Percentiles rank a stretch among this genome's conserved stretches.
Conservation (phyloP, 2,329 filamentous ascomycete genomes). For the Xenosphaeropsis pyriputrescens region DNA sequence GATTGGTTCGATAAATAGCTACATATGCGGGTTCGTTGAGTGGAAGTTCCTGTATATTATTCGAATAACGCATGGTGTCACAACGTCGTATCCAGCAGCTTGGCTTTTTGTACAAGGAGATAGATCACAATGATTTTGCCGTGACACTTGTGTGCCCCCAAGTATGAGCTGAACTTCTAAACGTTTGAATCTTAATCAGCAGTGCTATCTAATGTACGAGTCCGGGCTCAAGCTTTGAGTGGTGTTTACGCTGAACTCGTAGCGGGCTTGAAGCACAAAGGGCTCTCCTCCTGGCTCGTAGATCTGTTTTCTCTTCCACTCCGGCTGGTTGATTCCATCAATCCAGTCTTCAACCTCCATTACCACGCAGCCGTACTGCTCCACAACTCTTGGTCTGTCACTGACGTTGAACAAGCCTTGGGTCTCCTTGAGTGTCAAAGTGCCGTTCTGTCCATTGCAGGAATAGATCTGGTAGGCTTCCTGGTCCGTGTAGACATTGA, state of each 20-base stretch:
- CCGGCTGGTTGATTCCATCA: slow-evolving; percentile 81
- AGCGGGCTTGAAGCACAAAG: slow-evolving; percentile 47
- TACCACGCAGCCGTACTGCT: slow-evolving; percentile 73
- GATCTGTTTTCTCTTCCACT: slow-evolving; percentile 65
- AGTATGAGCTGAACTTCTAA: too few species aligned
- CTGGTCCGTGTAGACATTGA: slow-evolving; percentile 75
- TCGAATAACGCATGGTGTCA: too few species aligned
- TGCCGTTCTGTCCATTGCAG: slow-evolving; percentile 58
- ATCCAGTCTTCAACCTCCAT: slow-evolving; percentile 92
- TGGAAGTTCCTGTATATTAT: too few species aligned
- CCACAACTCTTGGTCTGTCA: slow-evolving; percentile 45
- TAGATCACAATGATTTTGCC: too few species aligned
- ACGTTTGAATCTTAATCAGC: too few species aligned
- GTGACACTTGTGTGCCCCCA: too few species aligned
- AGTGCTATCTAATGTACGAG: too few species aligned
- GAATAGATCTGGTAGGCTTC: slow-evolving; percentile 80
- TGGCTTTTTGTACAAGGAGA: too few species aligned
- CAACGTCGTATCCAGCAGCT: too few species aligned
- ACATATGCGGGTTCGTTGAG: too few species aligned
- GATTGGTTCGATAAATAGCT: too few species aligned
- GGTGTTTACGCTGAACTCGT: slow-evolving; percentile 30
- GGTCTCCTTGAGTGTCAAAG: slow-evolving; percentile 50
- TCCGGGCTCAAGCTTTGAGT: not conserved
- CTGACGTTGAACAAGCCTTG: slow-evolving; percentile 46
- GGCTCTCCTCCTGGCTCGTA: slow-evolving; percentile 42